Evolutionary conservation across 2,329 filamentous ascomycete species (phyloP).

Genomic region (Alternaria hordeiaustralica): DNA sequence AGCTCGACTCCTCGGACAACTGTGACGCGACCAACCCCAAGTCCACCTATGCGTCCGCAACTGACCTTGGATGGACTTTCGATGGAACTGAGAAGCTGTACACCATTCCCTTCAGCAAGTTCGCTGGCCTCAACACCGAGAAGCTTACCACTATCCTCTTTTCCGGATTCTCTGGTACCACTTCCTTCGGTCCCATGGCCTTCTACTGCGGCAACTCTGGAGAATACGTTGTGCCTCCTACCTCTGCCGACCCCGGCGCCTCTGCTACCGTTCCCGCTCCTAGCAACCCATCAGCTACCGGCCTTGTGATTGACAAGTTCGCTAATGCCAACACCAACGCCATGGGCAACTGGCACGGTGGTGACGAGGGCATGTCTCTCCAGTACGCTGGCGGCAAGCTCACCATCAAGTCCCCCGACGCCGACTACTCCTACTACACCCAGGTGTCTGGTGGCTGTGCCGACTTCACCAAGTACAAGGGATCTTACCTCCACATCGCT

Average conservation of each 20-base stretch:
- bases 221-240: constrained; percentile 58
- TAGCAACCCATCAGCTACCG: constrained; percentile 53
- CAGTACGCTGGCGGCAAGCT: constrained; percentile 61
- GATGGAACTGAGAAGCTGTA: constrained; percentile 67
- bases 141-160: constrained; percentile 63
- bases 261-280: constrained; percentile 60
- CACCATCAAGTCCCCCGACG: constrained; percentile 64
- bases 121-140: constrained; percentile 56
- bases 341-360: constrained; percentile 70
- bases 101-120: constrained; percentile 63
- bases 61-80: constrained; percentile 65
- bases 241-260: constrained; percentile 51
- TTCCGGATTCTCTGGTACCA: constrained; percentile 53
- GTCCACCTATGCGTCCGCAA: constrained; percentile 50
- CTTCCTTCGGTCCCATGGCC: constrained; percentile 63
- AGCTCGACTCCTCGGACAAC: constrained; percentile 56
- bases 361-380: constrained; percentile 64
- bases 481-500: constrained; percentile 68
- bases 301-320: constrained; percentile 69
- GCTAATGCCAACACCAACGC: constrained; percentile 60
- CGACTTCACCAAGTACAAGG: constrained; percentile 62
- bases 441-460: constrained; percentile 63
- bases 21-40: constrained; percentile 53
- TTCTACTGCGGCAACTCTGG: constrained; percentile 64
- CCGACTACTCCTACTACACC: constrained; percentile 68